phyloP scores from a whole-genome alignment of 352 stramenopile genomes.

The Phytophthora meadii region DNA sequence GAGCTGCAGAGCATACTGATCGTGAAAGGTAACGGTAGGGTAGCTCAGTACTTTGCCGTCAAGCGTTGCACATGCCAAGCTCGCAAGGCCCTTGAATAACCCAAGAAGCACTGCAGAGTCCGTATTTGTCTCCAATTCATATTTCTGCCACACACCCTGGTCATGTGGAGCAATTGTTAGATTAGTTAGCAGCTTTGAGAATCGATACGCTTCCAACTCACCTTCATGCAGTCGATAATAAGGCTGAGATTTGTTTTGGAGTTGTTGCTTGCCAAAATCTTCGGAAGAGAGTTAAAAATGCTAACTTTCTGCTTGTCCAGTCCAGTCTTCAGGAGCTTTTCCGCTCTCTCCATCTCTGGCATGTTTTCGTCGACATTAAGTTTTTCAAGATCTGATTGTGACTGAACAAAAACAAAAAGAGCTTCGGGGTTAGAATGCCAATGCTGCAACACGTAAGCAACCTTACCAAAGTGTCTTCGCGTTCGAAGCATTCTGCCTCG shows the following conservation, averaged over 20 bases:
- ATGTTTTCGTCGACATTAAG: constrained; percentile 89
- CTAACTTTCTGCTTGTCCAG: constrained; percentile 87
- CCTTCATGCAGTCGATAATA: constrained; percentile 82
- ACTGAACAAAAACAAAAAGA: constrained; percentile 41
- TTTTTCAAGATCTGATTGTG: constrained; percentile 83
- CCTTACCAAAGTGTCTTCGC: constrained; percentile 78
- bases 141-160: constrained; percentile 73
- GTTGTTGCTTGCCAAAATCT: constrained; percentile 77
- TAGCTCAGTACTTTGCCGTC: constrained; percentile 76
- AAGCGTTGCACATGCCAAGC: constrained; percentile 65
- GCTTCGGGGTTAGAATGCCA: background rate
- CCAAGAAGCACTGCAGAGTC: constrained; percentile 58
- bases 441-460: background rate
- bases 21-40: constrained; percentile 62
- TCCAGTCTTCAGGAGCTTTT: constrained; percentile 79
- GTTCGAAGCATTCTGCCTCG: constrained; percentile 86
- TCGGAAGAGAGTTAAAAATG: constrained; percentile 70
- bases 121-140: constrained; percentile 57
- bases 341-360: constrained; percentile 77
- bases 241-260: constrained; percentile 71
- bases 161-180: background rate
- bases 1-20: constrained; percentile 66
- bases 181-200: background rate
- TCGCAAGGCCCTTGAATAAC: constrained; percentile 67
- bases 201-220: constrained; percentile 9